Percentiles rank a stretch among this genome's conserved stretches.
These are phyloP conservation scores for Musa schizocarpa DNA, from an alignment of 176 grass and related monocot species.

Conservation along the genomic window DNA sequence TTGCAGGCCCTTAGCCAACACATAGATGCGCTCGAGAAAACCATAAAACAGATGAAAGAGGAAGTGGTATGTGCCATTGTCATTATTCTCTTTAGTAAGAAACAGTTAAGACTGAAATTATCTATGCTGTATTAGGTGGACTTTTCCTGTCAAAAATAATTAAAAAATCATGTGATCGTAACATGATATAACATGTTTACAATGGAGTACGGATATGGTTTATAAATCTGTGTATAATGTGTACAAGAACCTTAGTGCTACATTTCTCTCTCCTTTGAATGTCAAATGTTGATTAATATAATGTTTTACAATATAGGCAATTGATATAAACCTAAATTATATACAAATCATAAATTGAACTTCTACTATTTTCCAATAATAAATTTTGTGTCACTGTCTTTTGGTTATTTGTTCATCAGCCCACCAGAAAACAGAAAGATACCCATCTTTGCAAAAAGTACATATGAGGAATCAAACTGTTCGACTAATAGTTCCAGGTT, in stretches of 20 bases:
- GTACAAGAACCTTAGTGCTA: background rate
- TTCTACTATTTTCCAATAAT: too few species aligned
- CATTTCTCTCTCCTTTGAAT: background rate
- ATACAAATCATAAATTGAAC: too few species aligned
- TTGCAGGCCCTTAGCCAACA: conserved; percentile 91
- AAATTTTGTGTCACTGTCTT: too few species aligned
- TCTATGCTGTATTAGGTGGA: background rate
- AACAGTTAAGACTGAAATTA: background rate
- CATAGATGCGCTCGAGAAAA: conserved; percentile 60
- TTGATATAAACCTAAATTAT: too few species aligned
- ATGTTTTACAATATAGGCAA: too few species aligned
- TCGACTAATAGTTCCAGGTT: too few species aligned
- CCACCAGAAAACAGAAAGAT: too few species aligned
- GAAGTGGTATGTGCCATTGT: conserved; percentile 60
- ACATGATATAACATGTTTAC: background rate
- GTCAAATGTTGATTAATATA: too few species aligned
- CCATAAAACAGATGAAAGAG: conserved; percentile 65
- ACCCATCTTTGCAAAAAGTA: too few species aligned
- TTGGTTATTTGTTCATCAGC: too few species aligned
- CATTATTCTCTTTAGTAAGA: background rate
- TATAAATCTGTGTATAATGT: background rate
- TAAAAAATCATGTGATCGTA: background rate
- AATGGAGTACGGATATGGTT: background rate
- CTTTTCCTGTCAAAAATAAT: background rate
- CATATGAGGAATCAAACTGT: too few species aligned